Base-by-base conservation (phyloP, 1,139 yeast genomes). In the Magnusiomyces tetraspermus region DNA sequence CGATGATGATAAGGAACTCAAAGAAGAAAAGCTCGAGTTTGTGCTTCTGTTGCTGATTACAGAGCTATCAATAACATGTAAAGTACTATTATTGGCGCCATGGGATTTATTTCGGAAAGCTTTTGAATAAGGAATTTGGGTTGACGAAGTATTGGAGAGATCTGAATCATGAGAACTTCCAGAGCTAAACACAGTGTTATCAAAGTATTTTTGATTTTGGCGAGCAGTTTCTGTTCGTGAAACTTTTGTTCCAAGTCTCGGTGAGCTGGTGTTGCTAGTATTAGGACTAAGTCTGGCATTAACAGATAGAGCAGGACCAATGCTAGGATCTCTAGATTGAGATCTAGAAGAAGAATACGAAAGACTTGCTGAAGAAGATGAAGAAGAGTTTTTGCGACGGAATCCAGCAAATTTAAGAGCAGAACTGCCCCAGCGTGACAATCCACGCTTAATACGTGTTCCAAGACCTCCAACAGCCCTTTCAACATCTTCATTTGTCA, bases 401-500 rank as follows among this genome's bases (percentile, higher is more conserved):
- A 69, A 49, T 1, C 74, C 70, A 6, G 77, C 71, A 48, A 72
- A 61, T 46, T 71, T 73, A 52, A 79, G 66, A 0, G 88, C 87
- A 22, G 64, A 60, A 17, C 61, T 54, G 15, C 69, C 68, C 19
- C 67, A 53, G 53, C 76, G 76, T 1, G 82, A 73, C 23, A 85
- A 69, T 38, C 85, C 79, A 11, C 49, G 30, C 57, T 75, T 79
- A 46, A 88, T 76, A 56, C 83, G 74, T 46, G 80, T 76, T 4
- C 92, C 92, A 11, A 60, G 58, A 11, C 96, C 96, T 42, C 82
- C 77, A 1, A 88, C 88, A 0, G 96, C 96, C 58, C 79, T 78
- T 58, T 82, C 77, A 17, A 85, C 77, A 59, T 87, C 95, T 57
- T 81, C 83, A 48, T 75, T 76, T 10, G 84, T 75, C n/a, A 84